phyloP scores from a whole-genome alignment of 208 protist species.

The Acanthamoeba healyi region DNA sequence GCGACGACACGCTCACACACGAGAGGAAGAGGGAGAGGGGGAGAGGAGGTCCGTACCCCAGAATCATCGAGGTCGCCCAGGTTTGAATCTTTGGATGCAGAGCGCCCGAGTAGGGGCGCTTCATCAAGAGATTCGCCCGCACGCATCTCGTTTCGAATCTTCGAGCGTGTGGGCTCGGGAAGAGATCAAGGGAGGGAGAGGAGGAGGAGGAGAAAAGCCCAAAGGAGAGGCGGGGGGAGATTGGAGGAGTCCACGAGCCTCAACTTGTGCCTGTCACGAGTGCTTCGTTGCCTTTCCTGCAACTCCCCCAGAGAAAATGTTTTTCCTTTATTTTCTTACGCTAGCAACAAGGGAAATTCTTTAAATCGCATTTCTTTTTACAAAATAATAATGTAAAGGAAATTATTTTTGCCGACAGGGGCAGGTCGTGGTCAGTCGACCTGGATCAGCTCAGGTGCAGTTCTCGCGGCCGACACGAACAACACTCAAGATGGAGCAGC shows the following conservation, averaged over 20 bases:
- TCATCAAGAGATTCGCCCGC: slow-evolving; percentile 3
- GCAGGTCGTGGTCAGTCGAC: not conserved
- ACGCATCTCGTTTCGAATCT: not conserved
- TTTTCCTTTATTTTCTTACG: not conserved
- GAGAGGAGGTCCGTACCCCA: not conserved
- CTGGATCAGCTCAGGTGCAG: no score
- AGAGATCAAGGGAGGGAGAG: no score
- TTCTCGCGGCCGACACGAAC: no score
- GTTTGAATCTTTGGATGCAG: not conserved
- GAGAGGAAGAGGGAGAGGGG: not conserved
- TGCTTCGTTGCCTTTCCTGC: no score
- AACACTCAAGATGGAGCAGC: not conserved
- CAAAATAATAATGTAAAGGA: not conserved
- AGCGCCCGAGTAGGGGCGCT: not conserved
- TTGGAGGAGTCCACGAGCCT: no score
- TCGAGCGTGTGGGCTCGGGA: no score
- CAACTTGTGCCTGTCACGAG: no score
- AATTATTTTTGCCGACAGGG: no score
- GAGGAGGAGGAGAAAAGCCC: no score
- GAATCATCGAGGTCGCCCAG: not conserved
- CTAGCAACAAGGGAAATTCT: not conserved
- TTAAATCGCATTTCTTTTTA: not conserved
- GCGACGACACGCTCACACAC: not conserved
- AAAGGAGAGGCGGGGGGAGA: no score
- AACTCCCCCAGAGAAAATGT: not conserved